Conservation (phyloP, 495 filamentous ascomycete species). For the Penicillium paradoxum region DNA sequence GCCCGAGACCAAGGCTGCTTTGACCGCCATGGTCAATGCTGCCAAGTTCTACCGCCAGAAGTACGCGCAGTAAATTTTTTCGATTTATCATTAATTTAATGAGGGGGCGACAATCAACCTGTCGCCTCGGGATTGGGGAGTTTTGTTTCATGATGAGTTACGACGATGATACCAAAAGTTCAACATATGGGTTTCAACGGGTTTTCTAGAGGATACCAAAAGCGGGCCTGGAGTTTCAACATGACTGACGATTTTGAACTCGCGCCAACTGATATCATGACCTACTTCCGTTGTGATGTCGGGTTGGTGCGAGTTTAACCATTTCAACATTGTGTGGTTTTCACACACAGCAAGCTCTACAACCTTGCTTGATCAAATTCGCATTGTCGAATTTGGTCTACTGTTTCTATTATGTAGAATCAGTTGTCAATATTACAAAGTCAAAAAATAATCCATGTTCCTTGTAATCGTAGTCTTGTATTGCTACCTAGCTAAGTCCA, state of each 20-base stretch:
- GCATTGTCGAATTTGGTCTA: constrained; percentile 13
- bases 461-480: too few species aligned
- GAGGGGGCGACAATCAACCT: constrained; percentile 41
- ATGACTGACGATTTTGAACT: constrained; percentile 59
- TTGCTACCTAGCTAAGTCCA: too few species aligned
- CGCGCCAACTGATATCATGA: constrained; percentile 12
- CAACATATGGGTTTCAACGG: constrained; percentile 45
- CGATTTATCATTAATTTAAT: constrained; percentile 25
- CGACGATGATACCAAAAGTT: constrained; percentile 51
- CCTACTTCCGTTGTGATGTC: constrained; percentile 14
- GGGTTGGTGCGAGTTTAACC: constrained; percentile 33
- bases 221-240: constrained; percentile 49
- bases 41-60: constrained; percentile 94
- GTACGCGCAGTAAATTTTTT: constrained; percentile 55
- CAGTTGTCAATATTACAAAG: constrained; percentile 25
- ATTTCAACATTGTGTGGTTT: constrained; percentile 31
- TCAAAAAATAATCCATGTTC: not conserved
- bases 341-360: constrained; percentile 10
- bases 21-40: constrained; percentile 83
- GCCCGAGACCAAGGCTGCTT: constrained; percentile 90
- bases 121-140: constrained; percentile 34
- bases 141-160: constrained; percentile 43
- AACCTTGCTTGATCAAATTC: constrained; percentile 18
- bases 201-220: constrained; percentile 47
- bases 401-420: constrained; percentile 27